These are phyloP conservation scores for Leucocoprinus leucothites DNA, from an alignment of 768 basidiomycete genomes.

Conservation along the genomic window DNA sequence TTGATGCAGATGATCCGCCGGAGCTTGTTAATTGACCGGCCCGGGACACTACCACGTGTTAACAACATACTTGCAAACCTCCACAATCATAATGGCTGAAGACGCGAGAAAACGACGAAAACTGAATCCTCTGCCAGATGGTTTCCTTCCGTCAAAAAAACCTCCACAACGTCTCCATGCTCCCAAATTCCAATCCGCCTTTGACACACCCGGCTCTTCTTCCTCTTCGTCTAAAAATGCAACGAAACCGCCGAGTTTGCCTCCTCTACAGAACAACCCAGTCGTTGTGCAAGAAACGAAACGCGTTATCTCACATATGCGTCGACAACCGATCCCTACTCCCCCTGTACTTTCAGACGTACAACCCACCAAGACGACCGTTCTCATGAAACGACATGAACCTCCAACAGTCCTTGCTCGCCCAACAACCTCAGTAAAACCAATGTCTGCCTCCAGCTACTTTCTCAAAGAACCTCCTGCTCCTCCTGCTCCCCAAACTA, in stretches of 20 bases:
- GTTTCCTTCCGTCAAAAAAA: not conserved
- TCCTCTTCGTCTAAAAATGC: not conserved
- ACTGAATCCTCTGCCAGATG: not conserved
- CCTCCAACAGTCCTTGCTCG: not conserved
- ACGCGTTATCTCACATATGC: not conserved
- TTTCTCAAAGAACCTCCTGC: not conserved
- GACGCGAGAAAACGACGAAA: constrained; percentile 8
- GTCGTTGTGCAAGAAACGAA: not conserved
- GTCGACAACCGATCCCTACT: not conserved
- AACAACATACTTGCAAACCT: not conserved
- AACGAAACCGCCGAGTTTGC: not conserved
- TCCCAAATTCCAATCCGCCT: constrained; percentile 8
- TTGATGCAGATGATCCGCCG: too few relatives aligned
- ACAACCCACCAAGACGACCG: not conserved
- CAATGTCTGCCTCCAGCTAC: not conserved
- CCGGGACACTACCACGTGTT: not conserved
- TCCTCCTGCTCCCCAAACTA: not conserved
- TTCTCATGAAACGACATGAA: not conserved
- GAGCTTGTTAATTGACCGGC: not conserved
- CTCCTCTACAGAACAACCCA: not conserved
- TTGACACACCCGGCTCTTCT: not conserved
- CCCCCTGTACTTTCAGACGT: not conserved
- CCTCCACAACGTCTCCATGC: not conserved
- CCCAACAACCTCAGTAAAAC: not conserved
- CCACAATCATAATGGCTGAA: not conserved